A percentile compares a stretch with the other conserved stretches of the same genome.
Conservation (phyloP, 768 basidiomycete species). For the Lactarius tabidus region DNA sequence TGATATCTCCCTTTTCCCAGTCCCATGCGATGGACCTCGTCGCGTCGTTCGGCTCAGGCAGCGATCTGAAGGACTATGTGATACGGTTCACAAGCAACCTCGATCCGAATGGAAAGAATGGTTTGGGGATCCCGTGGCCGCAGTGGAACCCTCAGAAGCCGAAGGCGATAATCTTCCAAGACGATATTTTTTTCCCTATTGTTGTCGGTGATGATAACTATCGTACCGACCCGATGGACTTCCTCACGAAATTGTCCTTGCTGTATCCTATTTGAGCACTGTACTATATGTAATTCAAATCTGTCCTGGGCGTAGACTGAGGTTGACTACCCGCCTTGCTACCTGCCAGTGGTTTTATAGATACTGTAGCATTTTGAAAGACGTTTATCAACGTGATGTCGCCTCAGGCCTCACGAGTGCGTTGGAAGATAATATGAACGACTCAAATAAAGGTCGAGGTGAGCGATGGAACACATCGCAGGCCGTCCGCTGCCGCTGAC, state of each 20-base stretch:
- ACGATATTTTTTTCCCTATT: slow-evolving; percentile 6
- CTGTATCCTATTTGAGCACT: slow-evolving; percentile 15
- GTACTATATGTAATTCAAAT: not conserved
- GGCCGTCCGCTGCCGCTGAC: slow-evolving; percentile 86
- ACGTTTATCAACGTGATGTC: too few relatives aligned
- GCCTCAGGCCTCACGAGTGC: too few relatives aligned
- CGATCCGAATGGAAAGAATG: slow-evolving; percentile 21
- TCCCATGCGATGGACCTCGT: slow-evolving; percentile 12
- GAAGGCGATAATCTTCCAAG: slow-evolving; percentile 17
- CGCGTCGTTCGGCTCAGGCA: not conserved
- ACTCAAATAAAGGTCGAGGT: slow-evolving; percentile 88
- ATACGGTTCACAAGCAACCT: slow-evolving; percentile 20
- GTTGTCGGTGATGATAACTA: slow-evolving; percentile 16
- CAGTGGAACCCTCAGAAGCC: slow-evolving; percentile 14
- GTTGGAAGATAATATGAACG: too few relatives aligned
- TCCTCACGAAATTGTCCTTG: slow-evolving; percentile 16
- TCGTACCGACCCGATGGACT: slow-evolving; percentile 11
- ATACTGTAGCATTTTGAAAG: too few relatives aligned
- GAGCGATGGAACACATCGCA: slow-evolving; percentile 33
- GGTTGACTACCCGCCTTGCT: too few relatives aligned
- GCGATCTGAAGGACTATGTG: slow-evolving; percentile 22
- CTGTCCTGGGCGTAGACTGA: not conserved
- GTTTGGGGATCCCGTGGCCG: slow-evolving; percentile 18
- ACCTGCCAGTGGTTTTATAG: too few relatives aligned
- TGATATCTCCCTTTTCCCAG: not conserved